These are phyloP conservation scores for Papiliotrema laurentii DNA, from an alignment of 1,284 basidiomycete genomes.

Conservation along the genomic window DNA sequence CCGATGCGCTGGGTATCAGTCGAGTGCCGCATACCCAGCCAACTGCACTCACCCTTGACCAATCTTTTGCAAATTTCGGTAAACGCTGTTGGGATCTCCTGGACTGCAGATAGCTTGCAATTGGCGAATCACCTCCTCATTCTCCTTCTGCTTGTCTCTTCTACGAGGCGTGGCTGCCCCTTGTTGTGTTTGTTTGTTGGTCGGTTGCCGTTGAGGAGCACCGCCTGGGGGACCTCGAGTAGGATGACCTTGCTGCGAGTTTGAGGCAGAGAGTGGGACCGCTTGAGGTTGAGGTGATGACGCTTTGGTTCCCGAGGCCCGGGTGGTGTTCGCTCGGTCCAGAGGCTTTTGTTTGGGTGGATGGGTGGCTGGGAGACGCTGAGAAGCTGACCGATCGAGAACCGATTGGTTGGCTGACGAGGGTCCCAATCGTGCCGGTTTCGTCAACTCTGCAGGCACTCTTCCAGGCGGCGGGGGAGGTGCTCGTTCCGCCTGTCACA, in stretches of 20 bases:
- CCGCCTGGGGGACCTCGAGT: conserved; percentile 18
- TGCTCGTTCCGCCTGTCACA: conserved; percentile 22
- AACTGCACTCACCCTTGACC: conserved; percentile 78
- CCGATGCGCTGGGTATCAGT: conserved; percentile 67
- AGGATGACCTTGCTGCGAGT: conserved; percentile 27
- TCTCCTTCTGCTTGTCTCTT: conserved; percentile 80
- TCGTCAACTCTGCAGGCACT: conserved; percentile 23
- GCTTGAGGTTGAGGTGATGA: conserved; percentile 22
- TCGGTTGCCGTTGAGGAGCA: conserved; percentile 33
- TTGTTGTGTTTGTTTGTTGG: conserved; percentile 26
- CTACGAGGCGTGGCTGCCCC: conserved; percentile 66
- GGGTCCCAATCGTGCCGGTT: conserved; percentile 16
- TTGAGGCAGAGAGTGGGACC: conserved; percentile 34
- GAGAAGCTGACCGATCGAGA: conserved; percentile 47
- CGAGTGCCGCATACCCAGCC: background rate
- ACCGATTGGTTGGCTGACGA: conserved; percentile 16
- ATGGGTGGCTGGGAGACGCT: conserved; percentile 37
- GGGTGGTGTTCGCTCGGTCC: conserved; percentile 51
- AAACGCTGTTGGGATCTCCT: conserved; percentile 91
- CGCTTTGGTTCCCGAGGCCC: conserved; percentile 28
- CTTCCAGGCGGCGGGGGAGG: conserved; percentile 26
- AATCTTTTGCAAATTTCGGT: conserved; percentile 90
- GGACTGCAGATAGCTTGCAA: conserved; percentile 94
- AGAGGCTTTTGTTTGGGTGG: conserved; percentile 30
- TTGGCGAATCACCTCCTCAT: conserved; percentile 84